phyloP scores from a whole-genome alignment of 2,329 filamentous ascomycete species.

The Ophiostoma angusticollis region DNA sequence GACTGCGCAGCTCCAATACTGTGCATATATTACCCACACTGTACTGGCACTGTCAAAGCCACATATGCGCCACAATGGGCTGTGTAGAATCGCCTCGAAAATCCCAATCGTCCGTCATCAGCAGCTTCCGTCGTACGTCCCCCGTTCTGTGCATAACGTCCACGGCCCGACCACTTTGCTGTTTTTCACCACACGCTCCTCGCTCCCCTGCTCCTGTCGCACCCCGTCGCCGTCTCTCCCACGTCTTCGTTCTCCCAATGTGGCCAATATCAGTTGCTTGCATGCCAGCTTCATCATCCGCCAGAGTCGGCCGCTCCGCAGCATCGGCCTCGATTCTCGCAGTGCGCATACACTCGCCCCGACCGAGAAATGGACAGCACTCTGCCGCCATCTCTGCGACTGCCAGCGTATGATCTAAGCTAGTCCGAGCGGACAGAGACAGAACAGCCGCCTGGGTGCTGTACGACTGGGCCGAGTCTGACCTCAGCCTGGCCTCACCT shows the following conservation, averaged over 20 bases:
- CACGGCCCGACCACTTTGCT: too few relatives aligned
- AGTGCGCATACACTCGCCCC: constrained; percentile 1
- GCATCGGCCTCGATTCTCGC: constrained; percentile 4
- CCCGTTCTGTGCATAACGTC: too few relatives aligned
- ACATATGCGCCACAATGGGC: too few relatives aligned
- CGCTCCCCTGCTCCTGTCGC: too few relatives aligned
- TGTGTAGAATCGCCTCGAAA: too few relatives aligned
- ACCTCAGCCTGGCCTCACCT: background rate
- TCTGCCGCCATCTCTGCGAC: constrained; percentile 1
- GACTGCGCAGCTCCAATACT: too few relatives aligned
- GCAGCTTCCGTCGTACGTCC: too few relatives aligned
- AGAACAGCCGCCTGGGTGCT: background rate
- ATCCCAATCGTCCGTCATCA: too few relatives aligned
- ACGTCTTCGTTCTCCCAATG: constrained; percentile 8
- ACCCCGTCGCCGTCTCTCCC: too few relatives aligned
- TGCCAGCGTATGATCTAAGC: constrained; percentile 13
- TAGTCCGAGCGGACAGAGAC: constrained; percentile 8
- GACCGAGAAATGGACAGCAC: constrained; percentile 14
- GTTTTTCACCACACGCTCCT: too few relatives aligned
- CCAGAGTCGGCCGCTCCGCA: constrained; percentile 7
- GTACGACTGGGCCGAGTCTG: background rate
- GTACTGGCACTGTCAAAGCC: too few relatives aligned
- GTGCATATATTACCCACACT: too few relatives aligned
- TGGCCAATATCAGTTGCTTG: constrained; percentile 10
- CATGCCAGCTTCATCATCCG: constrained; percentile 6